Base-by-base conservation (phyloP, 1,284 basidiomycete species). In the Cryptococcus sp. region DNA sequence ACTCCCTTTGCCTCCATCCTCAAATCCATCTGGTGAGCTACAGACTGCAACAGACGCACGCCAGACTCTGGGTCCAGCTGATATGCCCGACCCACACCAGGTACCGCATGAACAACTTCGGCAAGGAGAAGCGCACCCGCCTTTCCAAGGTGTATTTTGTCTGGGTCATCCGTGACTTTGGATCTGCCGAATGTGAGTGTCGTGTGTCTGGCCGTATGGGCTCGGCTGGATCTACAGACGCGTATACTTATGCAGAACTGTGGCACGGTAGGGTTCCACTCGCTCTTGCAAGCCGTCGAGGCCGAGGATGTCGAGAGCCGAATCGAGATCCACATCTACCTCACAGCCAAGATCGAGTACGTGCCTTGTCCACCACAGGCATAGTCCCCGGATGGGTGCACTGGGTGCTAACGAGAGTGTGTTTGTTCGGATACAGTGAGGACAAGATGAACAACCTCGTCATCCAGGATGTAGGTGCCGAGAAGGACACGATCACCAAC, bases 1-100 rank as follows among this genome's bases (percentile, higher is more conserved):
- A 94, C 91, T 0, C 91, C 91, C 2, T 95, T 94, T 69, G 91
- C 91, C 52, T 90, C 88, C 43, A 91, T 93, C 67, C 79, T 93
- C 57, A 93, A 93, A 77, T 85, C 87, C n/a, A 89, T 95, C 69
- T 94, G 91, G 91, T 63, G 20, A 54, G 54, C 23, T 52, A 11
- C n/a, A n/a, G n/a, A n/a, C n/a, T n/a, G n/a, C n/a, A n/a, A n/a
- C n/a, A n/a, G 15, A 13, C 6, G n/a, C 28, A 2, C 40, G 7
- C 23, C 42, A 43, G 24, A 15, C 9, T 15, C 9, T 36, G n/a
- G 3, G 15, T 52, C 12, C 12, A 40, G 36, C 53, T 56, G 28
- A 52, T 12, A 42, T n/a, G 18, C 33, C 45, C 44, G 38, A 9
- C 18, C 13, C 12, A 11, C 20, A 9, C 23, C 39, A 62, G 60